These are phyloP conservation scores for Halophytophthora batemanensis DNA, from an alignment of 352 stramenopile genomes.

Conservation along the genomic window DNA sequence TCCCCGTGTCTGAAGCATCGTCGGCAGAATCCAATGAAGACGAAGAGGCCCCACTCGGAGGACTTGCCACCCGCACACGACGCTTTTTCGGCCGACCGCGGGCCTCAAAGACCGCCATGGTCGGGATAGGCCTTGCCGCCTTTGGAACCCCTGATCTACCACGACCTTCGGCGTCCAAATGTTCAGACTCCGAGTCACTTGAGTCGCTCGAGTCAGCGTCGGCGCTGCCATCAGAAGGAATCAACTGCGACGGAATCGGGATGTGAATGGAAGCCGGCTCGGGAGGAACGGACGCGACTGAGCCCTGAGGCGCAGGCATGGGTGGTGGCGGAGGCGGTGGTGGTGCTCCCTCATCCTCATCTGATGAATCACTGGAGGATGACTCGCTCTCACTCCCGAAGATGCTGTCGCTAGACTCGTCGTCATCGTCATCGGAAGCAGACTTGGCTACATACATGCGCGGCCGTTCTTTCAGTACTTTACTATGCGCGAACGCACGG, in stretches of 20 bases:
- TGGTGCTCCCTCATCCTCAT: constrained; percentile 33
- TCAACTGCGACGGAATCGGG: constrained; percentile 26
- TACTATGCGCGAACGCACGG: constrained; percentile 22
- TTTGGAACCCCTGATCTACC: constrained; percentile 1
- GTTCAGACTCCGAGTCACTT: constrained; percentile 38
- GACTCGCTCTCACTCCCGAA: constrained; percentile 77
- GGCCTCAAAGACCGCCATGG: constrained; percentile 1
- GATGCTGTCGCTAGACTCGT: constrained; percentile 86
- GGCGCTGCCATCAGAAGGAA: constrained; percentile 37
- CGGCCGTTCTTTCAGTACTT: constrained; percentile 62
- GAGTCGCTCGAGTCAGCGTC: constrained; percentile 53
- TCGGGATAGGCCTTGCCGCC: constrained; percentile 16
- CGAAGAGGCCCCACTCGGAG: constrained; percentile 8
- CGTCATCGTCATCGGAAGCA: constrained; percentile 56
- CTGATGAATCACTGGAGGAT: constrained; percentile 38
- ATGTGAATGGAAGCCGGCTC: constrained; percentile 8
- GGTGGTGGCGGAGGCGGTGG: constrained; percentile 44
- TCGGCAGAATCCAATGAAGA: constrained; percentile 28
- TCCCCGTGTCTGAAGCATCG: constrained; percentile 19
- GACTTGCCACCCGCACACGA: not conserved
- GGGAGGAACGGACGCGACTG: constrained; percentile 8
- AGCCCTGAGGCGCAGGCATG: constrained; percentile 14
- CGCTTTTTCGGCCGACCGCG: not conserved
- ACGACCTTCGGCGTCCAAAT: constrained; percentile 12
- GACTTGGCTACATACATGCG: constrained; percentile 78